Conservation (phyloP, 371 early-diverging fungal genomes). For the Catenaria anguillulae region DNA sequence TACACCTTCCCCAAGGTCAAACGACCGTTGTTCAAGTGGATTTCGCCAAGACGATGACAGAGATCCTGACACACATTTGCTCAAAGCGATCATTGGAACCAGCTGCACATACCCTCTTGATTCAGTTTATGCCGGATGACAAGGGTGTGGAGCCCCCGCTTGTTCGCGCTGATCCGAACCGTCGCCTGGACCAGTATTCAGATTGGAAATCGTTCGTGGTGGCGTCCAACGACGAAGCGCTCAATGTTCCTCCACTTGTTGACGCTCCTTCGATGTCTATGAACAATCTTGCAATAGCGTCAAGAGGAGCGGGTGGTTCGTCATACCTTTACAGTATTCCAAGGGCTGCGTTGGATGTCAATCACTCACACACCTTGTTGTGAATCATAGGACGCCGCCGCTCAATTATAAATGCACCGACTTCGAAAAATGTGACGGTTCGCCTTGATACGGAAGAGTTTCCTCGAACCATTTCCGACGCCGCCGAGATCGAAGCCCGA, state of each 20-base stretch:
- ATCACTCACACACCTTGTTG: too few relatives aligned
- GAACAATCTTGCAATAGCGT: not conserved
- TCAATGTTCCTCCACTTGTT: not conserved
- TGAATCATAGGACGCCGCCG: not conserved
- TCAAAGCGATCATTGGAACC: not conserved
- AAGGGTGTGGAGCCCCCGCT: not conserved
- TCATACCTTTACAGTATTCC: not conserved
- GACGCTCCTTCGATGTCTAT: not conserved
- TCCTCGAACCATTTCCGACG: not conserved
- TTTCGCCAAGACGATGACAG: not conserved
- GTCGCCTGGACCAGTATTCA: not conserved
- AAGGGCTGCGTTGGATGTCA: too few relatives aligned
- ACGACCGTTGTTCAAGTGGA: not conserved
- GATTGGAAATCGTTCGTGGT: not conserved
- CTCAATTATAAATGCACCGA: conserved; percentile 3
- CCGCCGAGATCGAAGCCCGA: not conserved
- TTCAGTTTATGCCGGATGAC: not conserved
- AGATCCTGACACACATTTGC: not conserved
- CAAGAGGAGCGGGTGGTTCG: not conserved
- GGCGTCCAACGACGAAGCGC: not conserved
- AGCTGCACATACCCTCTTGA: not conserved
- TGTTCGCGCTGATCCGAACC: not conserved
- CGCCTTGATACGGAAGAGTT: conserved; percentile 1
- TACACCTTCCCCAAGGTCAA: not conserved
- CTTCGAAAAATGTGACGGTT: not conserved